A percentile compares a stretch with the other conserved stretches of the same genome.
phyloP scores from a whole-genome alignment of 2,329 filamentous ascomycete species.

The Calonectria hongkongensis region DNA sequence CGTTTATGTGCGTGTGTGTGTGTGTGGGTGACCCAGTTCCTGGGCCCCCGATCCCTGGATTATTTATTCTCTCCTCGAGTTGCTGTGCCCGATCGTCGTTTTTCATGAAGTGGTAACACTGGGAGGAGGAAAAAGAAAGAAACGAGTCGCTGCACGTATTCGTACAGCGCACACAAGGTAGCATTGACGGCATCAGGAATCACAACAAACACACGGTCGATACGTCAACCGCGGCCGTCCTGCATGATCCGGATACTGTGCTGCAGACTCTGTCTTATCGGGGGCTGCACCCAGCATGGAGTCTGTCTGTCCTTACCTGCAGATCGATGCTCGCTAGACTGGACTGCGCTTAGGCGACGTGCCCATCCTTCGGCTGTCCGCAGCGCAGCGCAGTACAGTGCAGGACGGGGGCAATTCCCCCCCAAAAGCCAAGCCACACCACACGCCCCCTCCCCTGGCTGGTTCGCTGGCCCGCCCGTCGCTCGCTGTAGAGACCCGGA shows the following conservation, averaged over 20 bases:
- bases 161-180: not conserved
- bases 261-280: conserved; percentile 20
- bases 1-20: conserved; percentile 9
- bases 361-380: conserved; percentile 4
- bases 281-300: conserved; percentile 23
- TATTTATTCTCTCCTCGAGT: not conserved
- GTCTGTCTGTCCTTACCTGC: conserved; percentile 12
- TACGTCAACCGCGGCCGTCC: conserved; percentile 15
- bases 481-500: conserved; percentile 15
- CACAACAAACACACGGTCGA: not conserved
- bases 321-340: conserved; percentile 31
- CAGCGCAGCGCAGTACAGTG: conserved; percentile 14
- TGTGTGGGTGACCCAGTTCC: conserved; percentile 12
- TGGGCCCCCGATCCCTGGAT: conserved; percentile 10
- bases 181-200: not conserved
- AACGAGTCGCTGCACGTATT: not conserved
- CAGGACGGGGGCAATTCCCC: conserved; percentile 17
- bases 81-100: not conserved
- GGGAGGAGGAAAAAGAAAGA: not conserved
- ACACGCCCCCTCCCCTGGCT: conserved; percentile 5
- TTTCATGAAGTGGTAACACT: not conserved
- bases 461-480: conserved; percentile 11
- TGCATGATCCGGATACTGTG: conserved; percentile 31
- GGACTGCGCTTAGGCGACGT: conserved; percentile 18
- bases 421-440: not conserved